Conservation (phyloP, 176 grass and related monocot species). For the Typha latifolia region DNA sequence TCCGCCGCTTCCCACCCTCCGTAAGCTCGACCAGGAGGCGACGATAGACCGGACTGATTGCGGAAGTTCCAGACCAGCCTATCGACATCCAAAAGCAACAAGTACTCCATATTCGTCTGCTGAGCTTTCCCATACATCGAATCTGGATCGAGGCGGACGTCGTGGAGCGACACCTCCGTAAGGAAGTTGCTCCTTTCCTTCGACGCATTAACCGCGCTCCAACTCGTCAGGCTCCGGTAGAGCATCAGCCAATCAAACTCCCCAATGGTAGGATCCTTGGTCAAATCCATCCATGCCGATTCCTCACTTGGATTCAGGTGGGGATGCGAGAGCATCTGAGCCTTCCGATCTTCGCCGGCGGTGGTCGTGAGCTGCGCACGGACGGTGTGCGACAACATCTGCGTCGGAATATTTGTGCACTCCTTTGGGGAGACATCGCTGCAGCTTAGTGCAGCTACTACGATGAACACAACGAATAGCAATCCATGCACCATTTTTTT, state of each 20-base stretch:
- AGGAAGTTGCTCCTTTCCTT: conserved; percentile 21
- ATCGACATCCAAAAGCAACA: conserved; percentile 58
- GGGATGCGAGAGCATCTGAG: conserved; percentile 31
- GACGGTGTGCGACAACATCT: conserved; percentile 51
- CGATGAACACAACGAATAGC: neutral
- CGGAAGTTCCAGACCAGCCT: conserved; percentile 69
- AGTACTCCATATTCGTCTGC: conserved; percentile 77
- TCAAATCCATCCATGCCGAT: conserved; percentile 59
- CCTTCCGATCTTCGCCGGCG: conserved; percentile 22
- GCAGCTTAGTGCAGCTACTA: neutral
- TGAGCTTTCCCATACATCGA: conserved; percentile 43
- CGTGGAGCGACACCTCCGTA: conserved; percentile 50
- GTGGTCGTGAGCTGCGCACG: conserved; percentile 26
- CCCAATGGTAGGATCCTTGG: conserved; percentile 14
- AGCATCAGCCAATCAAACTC: conserved; percentile 69
- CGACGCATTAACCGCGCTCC: too few species aligned
- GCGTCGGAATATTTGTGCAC: conserved; percentile 59
- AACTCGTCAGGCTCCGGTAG: conserved; percentile 22
- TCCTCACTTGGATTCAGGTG: conserved; percentile 65
- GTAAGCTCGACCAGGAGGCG: conserved; percentile 40
- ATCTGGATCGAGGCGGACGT: conserved; percentile 49
- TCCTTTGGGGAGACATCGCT: conserved; percentile 25
- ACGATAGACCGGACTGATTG: conserved; percentile 31
- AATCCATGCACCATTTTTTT: too few species aligned
- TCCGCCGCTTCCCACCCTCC: conserved; percentile 59